Evolutionary conservation across 2,329 filamentous ascomycete species (phyloP).

Genomic region (Cladosporium sp.): DNA sequence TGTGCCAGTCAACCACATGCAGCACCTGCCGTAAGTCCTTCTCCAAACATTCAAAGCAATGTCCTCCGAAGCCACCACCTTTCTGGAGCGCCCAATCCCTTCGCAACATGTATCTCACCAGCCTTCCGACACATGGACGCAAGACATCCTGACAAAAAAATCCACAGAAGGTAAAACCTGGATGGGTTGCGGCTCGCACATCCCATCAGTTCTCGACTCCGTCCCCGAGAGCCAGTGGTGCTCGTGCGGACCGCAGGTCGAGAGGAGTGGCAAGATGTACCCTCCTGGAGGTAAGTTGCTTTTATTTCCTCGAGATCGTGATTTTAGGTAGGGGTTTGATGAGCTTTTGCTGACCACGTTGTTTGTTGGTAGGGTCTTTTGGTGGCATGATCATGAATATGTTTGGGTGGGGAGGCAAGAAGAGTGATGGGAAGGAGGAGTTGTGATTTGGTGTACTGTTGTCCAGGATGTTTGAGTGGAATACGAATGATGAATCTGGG

Average conservation of each 20-base stretch:
- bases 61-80: neutral
- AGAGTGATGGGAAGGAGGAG: constrained; percentile 17
- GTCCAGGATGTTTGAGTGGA: neutral
- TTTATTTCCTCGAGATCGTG: neutral
- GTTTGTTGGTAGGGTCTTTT: neutral
- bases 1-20: constrained; percentile 68
- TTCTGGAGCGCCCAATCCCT: constrained; percentile 33
- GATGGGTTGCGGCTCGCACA: constrained; percentile 51
- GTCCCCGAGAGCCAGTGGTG: constrained; percentile 61
- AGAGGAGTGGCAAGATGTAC: constrained; percentile 60
- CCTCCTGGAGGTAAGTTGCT: constrained; percentile 47
- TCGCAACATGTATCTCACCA: neutral
- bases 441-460: neutral
- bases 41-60: neutral
- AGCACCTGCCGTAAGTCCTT: constrained; percentile 58
- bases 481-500: neutral
- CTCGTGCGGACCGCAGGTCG: constrained; percentile 61
- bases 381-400: constrained; percentile 15
- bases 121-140: neutral
- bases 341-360: neutral
- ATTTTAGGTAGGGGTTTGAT: neutral
- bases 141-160: constrained; percentile 1
- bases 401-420: constrained; percentile 21
- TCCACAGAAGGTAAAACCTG: constrained; percentile 36
- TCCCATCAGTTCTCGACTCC: constrained; percentile 61